phyloP scores from a whole-genome alignment of 2,329 filamentous ascomycete genomes.

The Penicillium vulpinum region DNA sequence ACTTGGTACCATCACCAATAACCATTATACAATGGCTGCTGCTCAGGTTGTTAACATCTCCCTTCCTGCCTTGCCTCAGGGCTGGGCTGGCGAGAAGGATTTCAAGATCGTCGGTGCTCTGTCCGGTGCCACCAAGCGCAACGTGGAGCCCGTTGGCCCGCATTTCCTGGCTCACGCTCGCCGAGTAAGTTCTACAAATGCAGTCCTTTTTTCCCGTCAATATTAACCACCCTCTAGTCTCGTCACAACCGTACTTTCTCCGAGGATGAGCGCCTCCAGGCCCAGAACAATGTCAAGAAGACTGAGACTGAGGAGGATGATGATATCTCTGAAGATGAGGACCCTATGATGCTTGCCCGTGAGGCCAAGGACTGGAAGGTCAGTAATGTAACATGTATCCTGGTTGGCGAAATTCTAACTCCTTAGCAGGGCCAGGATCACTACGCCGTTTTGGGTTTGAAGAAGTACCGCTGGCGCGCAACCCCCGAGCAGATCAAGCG shows the following conservation, averaged over 20 bases:
- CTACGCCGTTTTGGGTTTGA: constrained; percentile 91
- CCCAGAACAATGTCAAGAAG: constrained; percentile 92
- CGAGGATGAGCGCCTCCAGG: constrained; percentile 97
- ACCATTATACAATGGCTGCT: constrained; percentile 60
- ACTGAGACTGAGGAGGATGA: constrained; percentile 86
- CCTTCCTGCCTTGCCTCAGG: constrained; percentile 73
- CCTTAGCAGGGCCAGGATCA: constrained; percentile 80
- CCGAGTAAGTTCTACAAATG: constrained; percentile 57
- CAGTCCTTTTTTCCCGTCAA: neutral
- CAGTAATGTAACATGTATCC: constrained; percentile 29
- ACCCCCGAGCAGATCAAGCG: constrained; percentile 99
- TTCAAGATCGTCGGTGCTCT: constrained; percentile 82
- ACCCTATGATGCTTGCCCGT: constrained; percentile 84
- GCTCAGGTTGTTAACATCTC: constrained; percentile 45
- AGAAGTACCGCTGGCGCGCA: constrained; percentile 87
- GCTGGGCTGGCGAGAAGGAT: constrained; percentile 82
- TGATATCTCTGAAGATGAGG: constrained; percentile 91
- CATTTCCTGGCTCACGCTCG: constrained; percentile 97
- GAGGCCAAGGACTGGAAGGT: constrained; percentile 99
- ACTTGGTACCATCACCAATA: constrained; percentile 13
- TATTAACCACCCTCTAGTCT: constrained; percentile 48
- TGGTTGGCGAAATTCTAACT: constrained; percentile 10
- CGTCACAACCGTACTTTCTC: constrained; percentile 97
- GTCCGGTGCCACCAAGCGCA: constrained; percentile 75
- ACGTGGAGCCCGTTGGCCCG: constrained; percentile 92